phyloP scores from a whole-genome alignment of 2,329 filamentous ascomycete species.

The Trichoderma sp. region DNA sequence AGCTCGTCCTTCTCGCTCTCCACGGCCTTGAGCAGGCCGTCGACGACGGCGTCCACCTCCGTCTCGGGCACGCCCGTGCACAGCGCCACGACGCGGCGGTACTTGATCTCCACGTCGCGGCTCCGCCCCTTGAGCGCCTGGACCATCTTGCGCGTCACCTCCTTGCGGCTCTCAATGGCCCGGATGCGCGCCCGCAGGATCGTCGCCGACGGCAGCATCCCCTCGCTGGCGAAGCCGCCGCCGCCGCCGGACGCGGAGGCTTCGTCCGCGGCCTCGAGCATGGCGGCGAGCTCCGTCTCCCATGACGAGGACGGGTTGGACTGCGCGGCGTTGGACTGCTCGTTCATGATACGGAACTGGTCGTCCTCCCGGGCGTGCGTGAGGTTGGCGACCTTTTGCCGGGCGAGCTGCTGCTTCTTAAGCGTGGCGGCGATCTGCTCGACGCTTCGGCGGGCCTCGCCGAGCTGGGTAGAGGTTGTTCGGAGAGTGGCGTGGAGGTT shows the following conservation, averaged over 20 bases:
- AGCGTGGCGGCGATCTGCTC: constrained; percentile 69
- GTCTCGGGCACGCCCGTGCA: constrained; percentile 80
- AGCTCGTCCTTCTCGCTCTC: constrained; percentile 81
- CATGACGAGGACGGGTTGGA: constrained; percentile 53
- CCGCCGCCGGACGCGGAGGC: constrained; percentile 41
- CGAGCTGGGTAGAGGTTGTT: constrained; percentile 75
- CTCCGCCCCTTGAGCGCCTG: constrained; percentile 75
- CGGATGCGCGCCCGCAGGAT: constrained; percentile 68
- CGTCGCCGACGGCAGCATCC: constrained; percentile 59
- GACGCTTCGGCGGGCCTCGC: constrained; percentile 73
- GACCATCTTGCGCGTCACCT: constrained; percentile 67
- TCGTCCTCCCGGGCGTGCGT: constrained; percentile 73
- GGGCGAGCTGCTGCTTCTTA: constrained; percentile 64
- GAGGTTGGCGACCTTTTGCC: constrained; percentile 77
- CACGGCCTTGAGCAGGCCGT: constrained; percentile 79
- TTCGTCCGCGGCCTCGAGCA: constrained; percentile 50
- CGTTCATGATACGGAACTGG: constrained; percentile 52
- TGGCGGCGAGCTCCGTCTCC: constrained; percentile 57
- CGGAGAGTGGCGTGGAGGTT: constrained; percentile 78
- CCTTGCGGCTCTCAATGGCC: constrained; percentile 71
- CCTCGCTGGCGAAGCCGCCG: constrained; percentile 45
- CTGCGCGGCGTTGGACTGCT: constrained; percentile 45
- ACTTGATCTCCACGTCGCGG: constrained; percentile 82
- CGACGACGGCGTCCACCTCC: constrained; percentile 78
- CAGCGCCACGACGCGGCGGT: constrained; percentile 82